These are phyloP conservation scores for Trichoderma guizhouense DNA, from an alignment of 2,329 filamentous ascomycete genomes.

Conservation along the genomic window DNA sequence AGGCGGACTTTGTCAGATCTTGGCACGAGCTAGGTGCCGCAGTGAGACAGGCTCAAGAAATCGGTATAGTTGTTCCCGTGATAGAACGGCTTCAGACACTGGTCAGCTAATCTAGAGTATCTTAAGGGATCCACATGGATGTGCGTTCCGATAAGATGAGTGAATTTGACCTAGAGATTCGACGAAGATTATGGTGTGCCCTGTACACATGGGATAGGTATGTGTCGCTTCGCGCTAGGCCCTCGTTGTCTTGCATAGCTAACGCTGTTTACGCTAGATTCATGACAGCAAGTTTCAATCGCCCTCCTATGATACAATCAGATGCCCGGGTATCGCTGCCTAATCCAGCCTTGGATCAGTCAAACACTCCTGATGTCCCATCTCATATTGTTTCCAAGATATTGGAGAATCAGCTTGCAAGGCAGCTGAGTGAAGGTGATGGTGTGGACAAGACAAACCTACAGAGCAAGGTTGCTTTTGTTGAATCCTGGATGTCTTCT, in stretches of 20 bases:
- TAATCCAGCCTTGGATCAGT: background rate
- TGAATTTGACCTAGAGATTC: conserved; percentile 1
- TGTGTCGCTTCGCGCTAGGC: background rate
- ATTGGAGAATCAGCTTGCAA: conserved; percentile 8
- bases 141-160: background rate
- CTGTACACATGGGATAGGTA: conserved; percentile 3
- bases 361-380: background rate
- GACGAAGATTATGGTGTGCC: conserved; percentile 3
- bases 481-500: conserved; percentile 6
- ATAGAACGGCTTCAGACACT: background rate
- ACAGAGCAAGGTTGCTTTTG: background rate
- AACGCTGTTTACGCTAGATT: background rate
- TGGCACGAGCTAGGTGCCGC: conserved; percentile 9
- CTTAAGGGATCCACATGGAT: background rate
- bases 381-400: background rate
- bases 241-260: background rate
- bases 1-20: conserved; percentile 5
- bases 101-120: background rate
- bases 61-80: background rate
- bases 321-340: background rate
- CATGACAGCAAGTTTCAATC: background rate
- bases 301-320: background rate
- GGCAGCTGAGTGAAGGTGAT: background rate
- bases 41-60: background rate
- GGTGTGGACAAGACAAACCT: background rate